A percentile compares a stretch with the other conserved stretches of the same genome.
phyloP scores from a whole-genome alignment of 176 grass and related monocot genomes.

The bread wheat (Triticum aestivum) region DNA sequence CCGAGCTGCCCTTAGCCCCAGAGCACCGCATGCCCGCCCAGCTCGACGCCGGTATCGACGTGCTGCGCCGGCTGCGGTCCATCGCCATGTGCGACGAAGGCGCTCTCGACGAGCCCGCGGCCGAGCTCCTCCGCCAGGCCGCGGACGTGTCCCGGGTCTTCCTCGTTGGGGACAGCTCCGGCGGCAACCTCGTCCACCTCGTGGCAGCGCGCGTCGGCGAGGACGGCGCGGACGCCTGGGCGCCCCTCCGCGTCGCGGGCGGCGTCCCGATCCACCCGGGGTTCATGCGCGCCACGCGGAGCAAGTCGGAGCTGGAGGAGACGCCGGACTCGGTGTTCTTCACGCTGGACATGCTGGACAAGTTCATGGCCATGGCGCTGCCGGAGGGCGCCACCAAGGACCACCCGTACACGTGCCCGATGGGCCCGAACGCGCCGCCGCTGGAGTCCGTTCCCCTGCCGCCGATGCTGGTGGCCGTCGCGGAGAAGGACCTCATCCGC shows the following conservation, averaged over 20 bases:
- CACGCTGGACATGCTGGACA: slow-evolving; percentile 84
- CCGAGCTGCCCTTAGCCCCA: slow-evolving; percentile 68
- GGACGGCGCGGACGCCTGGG: slow-evolving; percentile 23
- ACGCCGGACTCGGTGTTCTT: slow-evolving; percentile 70
- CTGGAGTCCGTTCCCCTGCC: slow-evolving; percentile 58
- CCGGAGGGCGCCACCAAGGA: slow-evolving; percentile 77
- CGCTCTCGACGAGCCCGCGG: slow-evolving; percentile 14
- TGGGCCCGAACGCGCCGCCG: slow-evolving; percentile 57
- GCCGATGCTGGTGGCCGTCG: slow-evolving; percentile 68
- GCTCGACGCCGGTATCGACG: slow-evolving; percentile 44
- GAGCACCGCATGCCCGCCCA: slow-evolving; percentile 65
- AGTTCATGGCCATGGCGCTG: slow-evolving; percentile 55
- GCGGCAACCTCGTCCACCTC: slow-evolving; percentile 71
- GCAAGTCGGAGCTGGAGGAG: slow-evolving; percentile 65
- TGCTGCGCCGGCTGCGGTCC: slow-evolving; percentile 51
- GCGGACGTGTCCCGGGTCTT: slow-evolving; percentile 69
- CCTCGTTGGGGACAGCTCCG: slow-evolving; percentile 89
- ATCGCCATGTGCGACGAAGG: slow-evolving; percentile 20
- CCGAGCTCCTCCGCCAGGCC: slow-evolving; percentile 32
- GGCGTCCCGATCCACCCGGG: slow-evolving; percentile 76
- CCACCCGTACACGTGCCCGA: slow-evolving; percentile 79
- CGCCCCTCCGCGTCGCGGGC: slow-evolving; percentile 59
- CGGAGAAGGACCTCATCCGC: slow-evolving; percentile 62
- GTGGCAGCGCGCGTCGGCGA: slow-evolving; percentile 37
- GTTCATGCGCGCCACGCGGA: slow-evolving; percentile 69